phyloP scores from a whole-genome alignment of 768 basidiomycete genomes.

The Podaxis rugospora region DNA sequence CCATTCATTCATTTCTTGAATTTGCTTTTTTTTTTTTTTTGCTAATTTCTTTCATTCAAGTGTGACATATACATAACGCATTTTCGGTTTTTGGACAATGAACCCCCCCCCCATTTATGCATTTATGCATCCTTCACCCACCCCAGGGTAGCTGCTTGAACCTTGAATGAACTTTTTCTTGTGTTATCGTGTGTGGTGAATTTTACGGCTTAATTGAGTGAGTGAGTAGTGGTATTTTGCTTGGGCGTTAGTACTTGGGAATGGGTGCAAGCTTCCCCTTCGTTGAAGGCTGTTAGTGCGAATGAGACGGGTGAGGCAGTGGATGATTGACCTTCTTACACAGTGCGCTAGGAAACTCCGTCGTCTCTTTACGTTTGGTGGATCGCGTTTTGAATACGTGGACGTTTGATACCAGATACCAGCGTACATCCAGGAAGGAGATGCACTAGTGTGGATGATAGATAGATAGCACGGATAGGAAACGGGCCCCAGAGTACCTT shows the following conservation, averaged over 20 bases:
- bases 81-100: background rate
- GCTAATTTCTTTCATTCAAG: background rate
- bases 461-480: no score
- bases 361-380: no score
- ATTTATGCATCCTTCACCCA: background rate
- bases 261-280: background rate
- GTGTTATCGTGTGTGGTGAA: background rate
- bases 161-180: background rate
- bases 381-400: no score
- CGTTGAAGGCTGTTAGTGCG: background rate
- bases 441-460: slow-evolving; percentile 65
- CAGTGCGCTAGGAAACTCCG: no score
- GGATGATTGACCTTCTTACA: no score
- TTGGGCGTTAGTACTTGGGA: background rate
- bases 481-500: no score
- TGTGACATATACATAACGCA: background rate
- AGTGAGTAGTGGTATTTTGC: background rate
- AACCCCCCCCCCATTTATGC: background rate
- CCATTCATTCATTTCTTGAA: background rate
- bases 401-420: no score
- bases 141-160: background rate
- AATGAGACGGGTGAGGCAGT: no score
- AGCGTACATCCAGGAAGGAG: slow-evolving; percentile 25
- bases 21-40: background rate
- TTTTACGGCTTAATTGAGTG: background rate